Conservation (phyloP, 768 basidiomycete species). For the Russula brevipes region DNA sequence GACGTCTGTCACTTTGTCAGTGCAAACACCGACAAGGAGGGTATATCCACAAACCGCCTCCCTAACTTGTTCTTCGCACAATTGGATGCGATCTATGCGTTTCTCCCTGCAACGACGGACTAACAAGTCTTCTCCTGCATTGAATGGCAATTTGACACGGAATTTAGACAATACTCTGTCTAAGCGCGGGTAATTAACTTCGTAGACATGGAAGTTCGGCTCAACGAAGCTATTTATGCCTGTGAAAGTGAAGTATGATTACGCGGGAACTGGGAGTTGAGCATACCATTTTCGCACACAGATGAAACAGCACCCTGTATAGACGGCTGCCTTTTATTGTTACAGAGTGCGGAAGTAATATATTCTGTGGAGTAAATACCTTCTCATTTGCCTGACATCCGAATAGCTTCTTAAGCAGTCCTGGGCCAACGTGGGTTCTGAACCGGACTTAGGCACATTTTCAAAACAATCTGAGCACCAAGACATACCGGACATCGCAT, state of each 20-base stretch:
- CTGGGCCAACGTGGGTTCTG: conserved; percentile 62
- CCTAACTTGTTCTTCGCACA: conserved; percentile 40
- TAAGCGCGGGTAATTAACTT: conserved; percentile 43
- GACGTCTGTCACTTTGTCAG: conserved; percentile 33
- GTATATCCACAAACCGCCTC: conserved; percentile 39
- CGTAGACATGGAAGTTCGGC: conserved; percentile 52
- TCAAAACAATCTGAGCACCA: too few species aligned
- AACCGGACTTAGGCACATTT: neutral
- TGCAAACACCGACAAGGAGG: conserved; percentile 4
- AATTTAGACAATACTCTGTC: conserved; percentile 37
- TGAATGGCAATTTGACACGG: conserved; percentile 34
- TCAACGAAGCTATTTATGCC: conserved; percentile 59
- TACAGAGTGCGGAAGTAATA: neutral
- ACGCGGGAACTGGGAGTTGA: conserved; percentile 23
- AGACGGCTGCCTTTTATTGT: conserved; percentile 46
- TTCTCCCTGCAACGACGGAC: conserved; percentile 40
- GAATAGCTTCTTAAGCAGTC: conserved; percentile 59
- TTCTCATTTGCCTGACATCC: conserved; percentile 81
- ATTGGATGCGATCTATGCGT: conserved; percentile 41
- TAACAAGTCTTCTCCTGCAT: conserved; percentile 35
- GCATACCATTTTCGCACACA: conserved; percentile 56
- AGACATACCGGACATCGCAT: conserved; percentile 38
- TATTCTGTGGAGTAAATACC: conserved; percentile 33
- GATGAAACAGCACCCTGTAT: conserved; percentile 66
- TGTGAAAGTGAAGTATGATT: conserved; percentile 29